phyloP scores from a whole-genome alignment of 305 asterid genomes.

The Withania somnifera region DNA sequence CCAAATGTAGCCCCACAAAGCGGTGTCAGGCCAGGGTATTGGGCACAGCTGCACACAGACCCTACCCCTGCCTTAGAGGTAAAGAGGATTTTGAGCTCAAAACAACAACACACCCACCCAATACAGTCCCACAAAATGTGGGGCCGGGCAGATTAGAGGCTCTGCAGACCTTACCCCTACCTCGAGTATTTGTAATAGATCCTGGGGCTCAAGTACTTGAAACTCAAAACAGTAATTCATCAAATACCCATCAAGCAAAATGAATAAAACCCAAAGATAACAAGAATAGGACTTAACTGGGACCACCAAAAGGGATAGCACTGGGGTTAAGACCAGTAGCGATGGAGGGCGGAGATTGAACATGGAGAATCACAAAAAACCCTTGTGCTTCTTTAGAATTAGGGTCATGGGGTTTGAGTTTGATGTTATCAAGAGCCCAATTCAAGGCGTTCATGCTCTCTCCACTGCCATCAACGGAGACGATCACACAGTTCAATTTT shows the following conservation, averaged over 20 bases:
- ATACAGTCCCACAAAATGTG: no score
- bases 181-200: no score
- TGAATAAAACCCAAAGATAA: not conserved
- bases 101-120: no score
- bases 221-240: not conserved
- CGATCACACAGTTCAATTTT: slow-evolving; percentile 26
- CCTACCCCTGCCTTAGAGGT: no score
- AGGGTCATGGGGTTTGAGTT: slow-evolving; percentile 9
- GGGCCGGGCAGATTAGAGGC: no score
- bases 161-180: no score
- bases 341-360: slow-evolving; percentile 39
- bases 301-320: slow-evolving; percentile 39
- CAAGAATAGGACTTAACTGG: slow-evolving; percentile 19
- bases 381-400: slow-evolving; percentile 1
- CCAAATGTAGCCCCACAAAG: no score
- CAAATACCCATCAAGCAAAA: not conserved
- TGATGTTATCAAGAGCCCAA: slow-evolving; percentile 36
- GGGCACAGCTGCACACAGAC: no score
- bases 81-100: no score
- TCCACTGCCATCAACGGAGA: slow-evolving; percentile 38
- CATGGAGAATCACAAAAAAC: slow-evolving; percentile 22
- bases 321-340: slow-evolving; percentile 30
- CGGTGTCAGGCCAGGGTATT: no score
- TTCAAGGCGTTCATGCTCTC: slow-evolving; percentile 39
- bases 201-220: no score